These are phyloP conservation scores for Fusarium penzigii DNA, from an alignment of 2,329 filamentous ascomycete genomes.

Conservation along the genomic window DNA sequence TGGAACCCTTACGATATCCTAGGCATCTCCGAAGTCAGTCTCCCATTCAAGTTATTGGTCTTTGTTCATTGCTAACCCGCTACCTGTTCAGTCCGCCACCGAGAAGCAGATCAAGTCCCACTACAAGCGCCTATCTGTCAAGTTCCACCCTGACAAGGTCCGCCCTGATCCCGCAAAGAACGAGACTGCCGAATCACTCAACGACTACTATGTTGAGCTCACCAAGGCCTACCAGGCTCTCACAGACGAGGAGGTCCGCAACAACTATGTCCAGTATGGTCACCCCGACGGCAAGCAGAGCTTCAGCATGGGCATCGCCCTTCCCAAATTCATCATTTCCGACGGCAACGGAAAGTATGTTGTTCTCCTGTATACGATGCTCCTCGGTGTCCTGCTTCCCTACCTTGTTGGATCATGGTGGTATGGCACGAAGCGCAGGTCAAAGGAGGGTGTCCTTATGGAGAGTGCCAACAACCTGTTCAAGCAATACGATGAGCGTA, in stretches of 20 bases:
- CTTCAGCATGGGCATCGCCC: slow-evolving; percentile 94
- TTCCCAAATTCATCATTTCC: slow-evolving; percentile 88
- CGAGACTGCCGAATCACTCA: slow-evolving; percentile 81
- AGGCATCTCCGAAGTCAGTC: slow-evolving; percentile 73
- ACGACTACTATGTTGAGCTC: slow-evolving; percentile 87
- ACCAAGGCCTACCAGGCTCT: slow-evolving; percentile 98
- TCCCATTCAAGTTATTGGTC: neutral
- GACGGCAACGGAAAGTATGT: slow-evolving; percentile 97
- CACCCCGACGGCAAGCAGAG: slow-evolving; percentile 98
- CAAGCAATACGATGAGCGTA: slow-evolving; percentile 84
- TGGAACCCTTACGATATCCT: slow-evolving; percentile 98
- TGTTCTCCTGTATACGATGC: slow-evolving; percentile 80
- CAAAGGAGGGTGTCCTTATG: slow-evolving; percentile 89
- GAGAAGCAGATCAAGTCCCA: slow-evolving; percentile 92
- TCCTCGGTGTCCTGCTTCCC: slow-evolving; percentile 87
- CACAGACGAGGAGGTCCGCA: slow-evolving; percentile 94
- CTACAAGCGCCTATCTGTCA: slow-evolving; percentile 84
- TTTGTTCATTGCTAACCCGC: slow-evolving; percentile 10
- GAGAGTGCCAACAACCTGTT: slow-evolving; percentile 95
- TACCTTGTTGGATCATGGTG: slow-evolving; percentile 97
- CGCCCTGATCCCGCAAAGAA: slow-evolving; percentile 83
- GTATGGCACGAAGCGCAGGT: slow-evolving; percentile 93
- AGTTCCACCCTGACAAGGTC: slow-evolving; percentile 91
- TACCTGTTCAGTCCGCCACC: slow-evolving; percentile 61
- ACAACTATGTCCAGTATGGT: slow-evolving; percentile 94